phyloP scores from a whole-genome alignment of 768 basidiomycete species.

The Hygrocybe punicea region DNA sequence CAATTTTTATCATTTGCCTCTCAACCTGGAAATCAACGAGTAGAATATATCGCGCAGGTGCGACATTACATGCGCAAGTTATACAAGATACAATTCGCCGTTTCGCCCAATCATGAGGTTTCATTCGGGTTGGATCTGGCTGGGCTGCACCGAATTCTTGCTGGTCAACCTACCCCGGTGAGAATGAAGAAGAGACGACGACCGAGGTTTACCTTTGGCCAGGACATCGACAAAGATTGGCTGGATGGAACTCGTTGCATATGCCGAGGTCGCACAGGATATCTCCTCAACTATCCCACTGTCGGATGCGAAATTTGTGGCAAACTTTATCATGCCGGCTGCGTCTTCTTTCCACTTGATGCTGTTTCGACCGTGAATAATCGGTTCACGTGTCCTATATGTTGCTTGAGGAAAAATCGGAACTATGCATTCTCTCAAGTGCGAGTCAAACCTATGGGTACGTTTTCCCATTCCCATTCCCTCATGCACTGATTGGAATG shows the following conservation, averaged over 20 bases:
- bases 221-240: slow-evolving; percentile 73
- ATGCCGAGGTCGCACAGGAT: slow-evolving; percentile 65
- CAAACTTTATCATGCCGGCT: slow-evolving; percentile 66
- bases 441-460: slow-evolving; percentile 63
- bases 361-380: slow-evolving; percentile 28
- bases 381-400: slow-evolving; percentile 70
- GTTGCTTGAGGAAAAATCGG: slow-evolving; percentile 70
- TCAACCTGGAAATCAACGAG: slow-evolving; percentile 65
- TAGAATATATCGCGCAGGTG: slow-evolving; percentile 75
- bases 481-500: slow-evolving; percentile 9
- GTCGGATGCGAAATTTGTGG: slow-evolving; percentile 67
- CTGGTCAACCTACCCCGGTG: slow-evolving; percentile 54
- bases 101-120: slow-evolving; percentile 74
- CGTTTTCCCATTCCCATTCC: slow-evolving; percentile 20
- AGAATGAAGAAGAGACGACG: slow-evolving; percentile 56
- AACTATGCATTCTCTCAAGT: slow-evolving; percentile 73
- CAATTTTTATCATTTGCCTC: slow-evolving; percentile 76
- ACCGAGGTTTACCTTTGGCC: slow-evolving; percentile 67
- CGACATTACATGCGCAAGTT: slow-evolving; percentile 90
- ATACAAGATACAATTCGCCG: slow-evolving; percentile 85
- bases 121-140: slow-evolving; percentile 82
- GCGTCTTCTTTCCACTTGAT: slow-evolving; percentile 67
- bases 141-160: slow-evolving; percentile 76
- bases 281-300: slow-evolving; percentile 56
- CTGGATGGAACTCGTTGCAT: slow-evolving; percentile 75